Evolutionary conservation across 2,329 filamentous ascomycete genomes (phyloP).

Genomic region (Calonectria pseudoturangicola): DNA sequence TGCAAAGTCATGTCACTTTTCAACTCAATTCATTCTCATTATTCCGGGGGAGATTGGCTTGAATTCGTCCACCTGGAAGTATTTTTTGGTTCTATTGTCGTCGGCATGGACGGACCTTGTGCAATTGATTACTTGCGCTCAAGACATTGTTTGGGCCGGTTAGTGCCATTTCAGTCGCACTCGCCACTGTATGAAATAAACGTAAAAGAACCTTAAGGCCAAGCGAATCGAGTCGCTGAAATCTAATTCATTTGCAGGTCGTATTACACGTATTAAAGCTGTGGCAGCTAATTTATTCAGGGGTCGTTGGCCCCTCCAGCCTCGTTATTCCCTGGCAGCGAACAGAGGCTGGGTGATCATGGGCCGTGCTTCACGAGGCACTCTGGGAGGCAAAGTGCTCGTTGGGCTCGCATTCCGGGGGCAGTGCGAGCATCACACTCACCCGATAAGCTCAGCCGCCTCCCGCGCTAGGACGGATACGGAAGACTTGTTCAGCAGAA

Average conservation of each 20-base stretch:
- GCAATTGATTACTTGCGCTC: not conserved
- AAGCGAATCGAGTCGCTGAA: not conserved
- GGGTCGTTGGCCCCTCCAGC: not conserved
- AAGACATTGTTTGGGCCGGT: not conserved
- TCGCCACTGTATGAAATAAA: not conserved
- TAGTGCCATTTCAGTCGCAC: not conserved
- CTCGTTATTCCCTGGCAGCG: conserved; percentile 11
- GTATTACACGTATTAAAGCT: conserved; percentile 2
- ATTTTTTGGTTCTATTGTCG: not conserved
- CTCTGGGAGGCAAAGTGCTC: conserved; percentile 10
- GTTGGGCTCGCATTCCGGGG: not conserved
- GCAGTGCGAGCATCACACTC: conserved; percentile 7
- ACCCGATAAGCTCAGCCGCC: not conserved
- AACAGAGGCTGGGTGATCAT: conserved; percentile 14
- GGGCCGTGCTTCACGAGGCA: conserved; percentile 22
- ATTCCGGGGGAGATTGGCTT: not conserved
- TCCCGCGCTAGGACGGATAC: conserved; percentile 1
- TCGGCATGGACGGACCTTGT: not conserved
- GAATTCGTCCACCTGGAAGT: not conserved
- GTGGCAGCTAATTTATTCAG: conserved; percentile 6
- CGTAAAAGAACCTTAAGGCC: not conserved
- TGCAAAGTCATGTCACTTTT: not conserved
- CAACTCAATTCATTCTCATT: not conserved
- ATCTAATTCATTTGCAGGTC: not conserved
- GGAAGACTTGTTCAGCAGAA: conserved; percentile 6